Conservation (phyloP, 371 early-diverging fungal species). For the Nematocida major region DNA sequence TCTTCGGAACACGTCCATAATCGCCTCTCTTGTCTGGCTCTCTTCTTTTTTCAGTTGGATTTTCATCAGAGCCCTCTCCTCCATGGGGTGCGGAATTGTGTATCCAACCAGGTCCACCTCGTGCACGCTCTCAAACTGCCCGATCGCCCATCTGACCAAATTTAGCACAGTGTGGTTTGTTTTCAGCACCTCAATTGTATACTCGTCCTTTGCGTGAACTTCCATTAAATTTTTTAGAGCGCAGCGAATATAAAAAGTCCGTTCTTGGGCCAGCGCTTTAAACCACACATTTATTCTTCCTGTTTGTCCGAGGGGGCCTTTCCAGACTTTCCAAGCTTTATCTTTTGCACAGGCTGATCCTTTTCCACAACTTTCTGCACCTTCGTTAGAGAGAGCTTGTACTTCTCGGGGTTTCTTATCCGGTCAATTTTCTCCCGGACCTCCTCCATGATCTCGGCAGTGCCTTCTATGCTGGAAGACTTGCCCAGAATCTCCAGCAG, state of each 20-base stretch:
- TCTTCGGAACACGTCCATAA: constrained; percentile 7
- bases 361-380: not conserved
- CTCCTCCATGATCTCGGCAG: constrained; percentile 23
- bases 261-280: no score
- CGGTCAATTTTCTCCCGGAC: not conserved
- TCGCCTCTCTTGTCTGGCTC: constrained; percentile 48
- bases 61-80: constrained; percentile 78
- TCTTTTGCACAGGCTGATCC: constrained; percentile 20
- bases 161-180: constrained; percentile 49
- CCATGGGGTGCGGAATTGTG: constrained; percentile 97
- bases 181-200: constrained; percentile 31
- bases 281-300: not conserved
- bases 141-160: constrained; percentile 32
- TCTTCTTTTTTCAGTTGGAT: constrained; percentile 69
- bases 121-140: not conserved
- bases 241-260: no score
- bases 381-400: constrained; percentile 1
- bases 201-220: constrained; percentile 23
- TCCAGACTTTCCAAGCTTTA: not conserved
- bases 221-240: constrained; percentile 38
- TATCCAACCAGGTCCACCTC: constrained; percentile 90
- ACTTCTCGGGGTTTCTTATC: constrained; percentile 16
- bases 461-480: not conserved
- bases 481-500: not conserved
- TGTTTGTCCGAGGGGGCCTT: not conserved